phyloP scores from a whole-genome alignment of 202 grass and related monocot genomes.

The Saccharum hybrid region DNA sequence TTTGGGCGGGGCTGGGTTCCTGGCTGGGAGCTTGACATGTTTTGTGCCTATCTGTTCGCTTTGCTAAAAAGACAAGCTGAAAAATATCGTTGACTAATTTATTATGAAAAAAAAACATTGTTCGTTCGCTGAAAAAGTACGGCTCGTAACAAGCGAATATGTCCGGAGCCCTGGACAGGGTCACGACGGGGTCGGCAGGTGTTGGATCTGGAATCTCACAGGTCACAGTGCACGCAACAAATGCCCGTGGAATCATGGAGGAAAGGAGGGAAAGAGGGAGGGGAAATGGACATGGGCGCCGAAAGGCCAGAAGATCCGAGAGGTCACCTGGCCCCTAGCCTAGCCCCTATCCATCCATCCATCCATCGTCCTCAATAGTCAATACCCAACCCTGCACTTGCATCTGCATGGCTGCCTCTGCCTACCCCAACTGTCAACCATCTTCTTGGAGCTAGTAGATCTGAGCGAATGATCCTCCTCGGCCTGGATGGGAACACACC shows the following conservation, averaged over 20 bases:
- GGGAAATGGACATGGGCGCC: not conserved
- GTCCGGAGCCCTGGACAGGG: not conserved
- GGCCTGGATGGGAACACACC: not conserved
- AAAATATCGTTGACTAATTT: too few relatives aligned
- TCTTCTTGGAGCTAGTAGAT: too few relatives aligned
- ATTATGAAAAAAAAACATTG: too few relatives aligned
- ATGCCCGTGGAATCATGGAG: not conserved
- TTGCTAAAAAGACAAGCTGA: too few relatives aligned
- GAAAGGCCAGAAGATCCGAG: not conserved
- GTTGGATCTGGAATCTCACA: conserved; percentile 49
- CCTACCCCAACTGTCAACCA: not conserved
- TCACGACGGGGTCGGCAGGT: not conserved
- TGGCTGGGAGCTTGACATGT: conserved; percentile 13
- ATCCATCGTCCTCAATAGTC: too few relatives aligned
- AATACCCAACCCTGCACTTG: too few relatives aligned
- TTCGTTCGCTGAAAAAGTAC: too few relatives aligned
- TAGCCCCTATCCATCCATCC: too few relatives aligned
- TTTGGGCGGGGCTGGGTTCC: not conserved
- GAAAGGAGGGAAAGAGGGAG: too few relatives aligned
- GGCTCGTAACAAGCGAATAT: too few relatives aligned
- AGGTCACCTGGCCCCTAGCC: too few relatives aligned
- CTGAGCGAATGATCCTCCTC: not conserved
- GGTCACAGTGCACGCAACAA: not conserved
- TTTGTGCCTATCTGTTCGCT: not conserved
- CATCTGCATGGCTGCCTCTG: too few relatives aligned